Percentiles rank a stretch among this genome's conserved stretches.
Evolutionary conservation across 2,329 filamentous ascomycete species (phyloP).

Genomic region (Moelleriella libera): DNA sequence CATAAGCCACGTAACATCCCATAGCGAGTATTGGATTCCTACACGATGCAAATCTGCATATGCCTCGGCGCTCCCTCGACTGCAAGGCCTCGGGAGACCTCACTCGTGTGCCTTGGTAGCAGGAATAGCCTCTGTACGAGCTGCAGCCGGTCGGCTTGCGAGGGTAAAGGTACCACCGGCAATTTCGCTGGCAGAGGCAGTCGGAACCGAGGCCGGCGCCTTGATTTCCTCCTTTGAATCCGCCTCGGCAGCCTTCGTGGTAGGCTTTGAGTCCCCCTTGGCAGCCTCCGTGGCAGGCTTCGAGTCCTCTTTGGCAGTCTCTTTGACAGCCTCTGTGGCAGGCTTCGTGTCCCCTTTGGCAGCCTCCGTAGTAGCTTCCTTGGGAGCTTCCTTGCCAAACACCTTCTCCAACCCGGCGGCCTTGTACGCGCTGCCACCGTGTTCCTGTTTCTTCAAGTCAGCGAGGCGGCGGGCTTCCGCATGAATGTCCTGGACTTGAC

Average conservation of each 20-base stretch:
- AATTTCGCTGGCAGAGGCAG: not conserved
- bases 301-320: too few relatives aligned
- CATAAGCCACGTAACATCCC: too few relatives aligned
- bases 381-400: conserved; percentile 38
- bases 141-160: conserved; percentile 1
- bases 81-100: not conserved
- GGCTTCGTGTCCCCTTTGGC: too few relatives aligned
- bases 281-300: too few relatives aligned
- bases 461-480: conserved; percentile 78
- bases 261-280: too few relatives aligned
- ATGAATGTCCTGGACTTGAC: conserved; percentile 91
- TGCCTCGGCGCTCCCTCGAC: too few relatives aligned
- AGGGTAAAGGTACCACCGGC: conserved; percentile 5
- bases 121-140: conserved; percentile 6
- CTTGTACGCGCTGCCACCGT: conserved; percentile 45
- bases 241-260: too few relatives aligned
- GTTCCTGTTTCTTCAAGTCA: conserved; percentile 63
- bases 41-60: too few relatives aligned
- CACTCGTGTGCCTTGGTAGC: conserved; percentile 9
- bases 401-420: conserved; percentile 42
- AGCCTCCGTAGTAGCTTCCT: conserved; percentile 5
- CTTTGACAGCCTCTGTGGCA: conserved; percentile 5
- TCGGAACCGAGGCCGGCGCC: conserved; percentile 5
- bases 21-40: too few relatives aligned
- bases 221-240: not conserved